These are phyloP conservation scores for Galium porrigens DNA, from an alignment of 305 asterid genomes.

Conservation along the genomic window DNA sequence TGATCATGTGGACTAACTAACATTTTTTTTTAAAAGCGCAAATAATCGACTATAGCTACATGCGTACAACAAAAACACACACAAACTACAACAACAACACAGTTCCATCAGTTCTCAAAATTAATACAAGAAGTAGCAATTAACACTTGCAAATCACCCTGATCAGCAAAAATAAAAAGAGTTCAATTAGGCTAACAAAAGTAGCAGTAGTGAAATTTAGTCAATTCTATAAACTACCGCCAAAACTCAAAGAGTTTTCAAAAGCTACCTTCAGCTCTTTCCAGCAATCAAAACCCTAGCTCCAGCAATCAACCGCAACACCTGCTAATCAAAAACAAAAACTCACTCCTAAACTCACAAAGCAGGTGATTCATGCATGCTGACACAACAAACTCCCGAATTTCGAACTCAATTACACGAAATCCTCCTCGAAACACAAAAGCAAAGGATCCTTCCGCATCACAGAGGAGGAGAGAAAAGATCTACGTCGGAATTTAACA, in stretches of 20 bases:
- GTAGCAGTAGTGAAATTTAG: background rate
- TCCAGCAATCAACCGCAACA: background rate
- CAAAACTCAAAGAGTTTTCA: background rate
- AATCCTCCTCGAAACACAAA: background rate
- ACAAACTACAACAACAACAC: background rate
- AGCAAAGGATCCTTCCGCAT: background rate
- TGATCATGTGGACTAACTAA: background rate
- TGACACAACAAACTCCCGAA: background rate
- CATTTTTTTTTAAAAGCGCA: background rate
- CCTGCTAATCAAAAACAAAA: background rate
- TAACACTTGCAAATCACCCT: too few species aligned
- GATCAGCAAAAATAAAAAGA: background rate
- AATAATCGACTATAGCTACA: background rate
- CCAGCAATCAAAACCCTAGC: slow-evolving; percentile 6
- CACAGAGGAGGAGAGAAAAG: background rate
- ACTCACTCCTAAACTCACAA: background rate
- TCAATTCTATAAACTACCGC: background rate
- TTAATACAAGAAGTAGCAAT: background rate
- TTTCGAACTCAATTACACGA: background rate
- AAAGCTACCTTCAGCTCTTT: background rate
- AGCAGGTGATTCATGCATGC: slow-evolving; percentile 3
- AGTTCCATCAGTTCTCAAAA: background rate
- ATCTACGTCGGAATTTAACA: background rate
- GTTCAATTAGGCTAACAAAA: background rate
- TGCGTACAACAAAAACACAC: background rate